Base-by-base conservation (phyloP, 768 basidiomycete species). In the Boletales sp. region DNA sequence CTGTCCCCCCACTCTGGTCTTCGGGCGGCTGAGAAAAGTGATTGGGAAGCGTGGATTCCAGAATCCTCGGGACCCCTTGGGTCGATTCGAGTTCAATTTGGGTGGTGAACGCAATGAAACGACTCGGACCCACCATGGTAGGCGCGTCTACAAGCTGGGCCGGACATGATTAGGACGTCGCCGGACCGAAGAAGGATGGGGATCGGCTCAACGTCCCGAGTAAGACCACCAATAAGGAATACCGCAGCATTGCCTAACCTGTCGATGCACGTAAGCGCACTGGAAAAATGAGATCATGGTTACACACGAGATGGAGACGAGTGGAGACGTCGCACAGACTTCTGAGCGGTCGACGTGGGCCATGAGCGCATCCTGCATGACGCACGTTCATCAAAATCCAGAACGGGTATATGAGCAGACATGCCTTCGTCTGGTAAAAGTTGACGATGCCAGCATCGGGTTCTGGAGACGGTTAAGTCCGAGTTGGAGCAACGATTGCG, bases 291-390 rank as follows among this genome's bases (percentile, higher is more conserved):
- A 18, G 15, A 12, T 15, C 9, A 18, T 10, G 14, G 10, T 31
- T 15, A 67, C 87, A 59, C 56, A 94, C 94, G 94, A 97, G 43
- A 99, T 84, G 0, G 93, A 97, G 6, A 97, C 90, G 0, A 99
- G 78, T 0, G 95, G 95, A 0, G 91, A 86, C 5, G 90, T 90
- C 2, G 91, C 84, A 58, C 94, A 95, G 9, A 95, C 78, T 70
- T 99, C 95, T 18, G 94, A 93, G 17, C 90, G 87, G 67, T 99
- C 95, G n/a, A 97, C 91, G 66, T 99, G 95, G 0, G 82, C 95
- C 87, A 97, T 97, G 17, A 99, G 80, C 0, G 93, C 90, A 55
- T 98, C 94, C 80, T 53, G n/a, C 24, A 27, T 17, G 24, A 44
- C 24, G 34, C 14, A 36, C 3, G 18, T n/a, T 39, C 31, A 18